Percentiles rank a stretch among this genome's conserved stretches.
phyloP scores from a whole-genome alignment of 768 basidiomycete genomes.

The Hemileccinum rubropunctum region DNA sequence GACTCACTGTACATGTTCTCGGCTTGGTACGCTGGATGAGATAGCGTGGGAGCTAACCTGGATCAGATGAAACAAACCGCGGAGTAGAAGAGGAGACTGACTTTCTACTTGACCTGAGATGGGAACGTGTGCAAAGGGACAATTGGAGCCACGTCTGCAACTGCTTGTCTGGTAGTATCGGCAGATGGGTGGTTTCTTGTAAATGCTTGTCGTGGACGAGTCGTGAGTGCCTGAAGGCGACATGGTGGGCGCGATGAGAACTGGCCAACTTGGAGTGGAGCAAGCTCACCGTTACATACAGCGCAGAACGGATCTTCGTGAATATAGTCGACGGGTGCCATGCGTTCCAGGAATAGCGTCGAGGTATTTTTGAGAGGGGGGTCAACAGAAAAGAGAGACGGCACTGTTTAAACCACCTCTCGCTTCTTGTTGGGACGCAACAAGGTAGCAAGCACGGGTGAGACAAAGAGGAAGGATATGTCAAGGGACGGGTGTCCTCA shows the following conservation, averaged over 20 bases:
- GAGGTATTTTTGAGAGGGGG: background rate
- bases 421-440: constrained; percentile 33
- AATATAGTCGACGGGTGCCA: constrained; percentile 8
- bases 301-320: constrained; percentile 13
- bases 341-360: constrained; percentile 6
- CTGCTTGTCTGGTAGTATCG: constrained; percentile 25
- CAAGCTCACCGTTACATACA: constrained; percentile 16
- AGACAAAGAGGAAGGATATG: constrained; percentile 21
- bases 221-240: constrained; percentile 12
- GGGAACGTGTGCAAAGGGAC: constrained; percentile 23
- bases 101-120: constrained; percentile 12
- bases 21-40: constrained; percentile 12
- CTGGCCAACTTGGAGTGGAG: background rate
- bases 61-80: constrained; percentile 6
- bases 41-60: constrained; percentile 5
- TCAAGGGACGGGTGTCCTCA: constrained; percentile 13
- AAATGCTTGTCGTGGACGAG: background rate
- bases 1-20: constrained; percentile 21
- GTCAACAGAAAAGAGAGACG: background rate
- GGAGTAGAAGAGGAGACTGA: constrained; percentile 7
- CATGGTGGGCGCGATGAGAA: constrained; percentile 9
- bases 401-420: constrained; percentile 13
- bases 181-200: constrained; percentile 16
- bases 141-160: constrained; percentile 27
- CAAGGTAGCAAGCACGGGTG: constrained; percentile 31